Conservation (phyloP, 306 rosid genomes). For the Cicer bijugum region DNA sequence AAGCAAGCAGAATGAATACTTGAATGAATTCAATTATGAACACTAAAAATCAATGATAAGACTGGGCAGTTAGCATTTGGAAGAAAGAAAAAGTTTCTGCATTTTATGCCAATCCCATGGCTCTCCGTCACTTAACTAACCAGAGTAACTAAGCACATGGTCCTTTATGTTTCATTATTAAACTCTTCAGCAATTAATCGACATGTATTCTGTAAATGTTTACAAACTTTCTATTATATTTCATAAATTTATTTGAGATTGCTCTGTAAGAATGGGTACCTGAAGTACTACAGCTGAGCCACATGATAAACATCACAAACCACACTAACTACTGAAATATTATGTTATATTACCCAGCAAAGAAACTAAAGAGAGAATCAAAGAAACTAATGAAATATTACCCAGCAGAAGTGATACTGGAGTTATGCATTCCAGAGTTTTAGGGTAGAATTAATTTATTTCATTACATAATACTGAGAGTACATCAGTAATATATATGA, state of each 20-base stretch:
- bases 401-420: conserved; percentile 1
- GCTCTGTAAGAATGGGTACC: background rate
- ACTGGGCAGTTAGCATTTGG: background rate
- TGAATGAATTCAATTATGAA: conserved; percentile 33
- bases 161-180: background rate
- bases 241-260: background rate
- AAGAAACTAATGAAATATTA: conserved; percentile 15
- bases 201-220: conserved; percentile 1
- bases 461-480: background rate
- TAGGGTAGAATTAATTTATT: background rate
- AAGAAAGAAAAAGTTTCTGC: background rate
- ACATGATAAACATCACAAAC: conserved; percentile 9
- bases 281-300: background rate
- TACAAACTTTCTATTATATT: background rate
- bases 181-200: conserved; percentile 10
- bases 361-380: background rate
- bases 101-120: background rate
- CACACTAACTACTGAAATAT: background rate
- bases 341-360: too few relatives aligned
- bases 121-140: background rate
- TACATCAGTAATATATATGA: background rate
- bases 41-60: background rate
- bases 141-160: background rate
- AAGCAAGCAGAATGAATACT: conserved; percentile 17
- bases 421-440: background rate